A percentile compares a stretch with the other conserved stretches of the same genome.
Conservation (phyloP, 1,284 basidiomycete genomes). For the Apiotrichum sp. region DNA sequence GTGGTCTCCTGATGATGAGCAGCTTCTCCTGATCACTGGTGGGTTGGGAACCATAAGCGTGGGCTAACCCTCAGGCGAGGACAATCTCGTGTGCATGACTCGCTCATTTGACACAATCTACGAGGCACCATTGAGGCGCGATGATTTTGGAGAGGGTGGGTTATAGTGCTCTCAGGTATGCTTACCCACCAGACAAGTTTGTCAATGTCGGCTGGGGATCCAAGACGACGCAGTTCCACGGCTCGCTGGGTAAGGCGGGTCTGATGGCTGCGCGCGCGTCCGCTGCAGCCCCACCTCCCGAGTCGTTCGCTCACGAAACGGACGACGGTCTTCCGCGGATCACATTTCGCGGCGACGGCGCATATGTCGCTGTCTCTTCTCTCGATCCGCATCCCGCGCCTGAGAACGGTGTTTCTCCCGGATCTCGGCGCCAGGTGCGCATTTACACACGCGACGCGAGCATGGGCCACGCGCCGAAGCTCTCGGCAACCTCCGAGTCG, state of each 20-base stretch:
- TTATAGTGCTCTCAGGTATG: neutral
- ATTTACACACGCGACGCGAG: conserved; percentile 64
- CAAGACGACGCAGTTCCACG: conserved; percentile 95
- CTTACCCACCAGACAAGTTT: conserved; percentile 61
- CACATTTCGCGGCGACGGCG: conserved; percentile 88
- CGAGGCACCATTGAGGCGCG: conserved; percentile 64
- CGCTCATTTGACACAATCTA: conserved; percentile 80
- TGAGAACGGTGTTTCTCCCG: neutral
- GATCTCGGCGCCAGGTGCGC: conserved; percentile 57
- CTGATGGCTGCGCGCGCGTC: conserved; percentile 49
- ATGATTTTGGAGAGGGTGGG: conserved; percentile 78
- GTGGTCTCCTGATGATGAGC: conserved; percentile 87
- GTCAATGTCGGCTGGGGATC: conserved; percentile 98
- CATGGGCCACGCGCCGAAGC: conserved; percentile 53
- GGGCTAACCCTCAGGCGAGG: conserved; percentile 53
- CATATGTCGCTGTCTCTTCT: conserved; percentile 79
- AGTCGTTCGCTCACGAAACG: conserved; percentile 50
- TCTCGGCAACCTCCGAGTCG: conserved; percentile 80
- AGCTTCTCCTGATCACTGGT: conserved; percentile 75
- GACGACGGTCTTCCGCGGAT: conserved; percentile 71
- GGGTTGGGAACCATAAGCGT: conserved; percentile 8
- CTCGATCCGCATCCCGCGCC: conserved; percentile 48
- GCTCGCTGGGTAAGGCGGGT: conserved; percentile 83
- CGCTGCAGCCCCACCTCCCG: conserved; percentile 51
- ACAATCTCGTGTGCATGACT: conserved; percentile 82